phyloP scores from a whole-genome alignment of 139 green algal species.

The Pleodorina starrii region DNA sequence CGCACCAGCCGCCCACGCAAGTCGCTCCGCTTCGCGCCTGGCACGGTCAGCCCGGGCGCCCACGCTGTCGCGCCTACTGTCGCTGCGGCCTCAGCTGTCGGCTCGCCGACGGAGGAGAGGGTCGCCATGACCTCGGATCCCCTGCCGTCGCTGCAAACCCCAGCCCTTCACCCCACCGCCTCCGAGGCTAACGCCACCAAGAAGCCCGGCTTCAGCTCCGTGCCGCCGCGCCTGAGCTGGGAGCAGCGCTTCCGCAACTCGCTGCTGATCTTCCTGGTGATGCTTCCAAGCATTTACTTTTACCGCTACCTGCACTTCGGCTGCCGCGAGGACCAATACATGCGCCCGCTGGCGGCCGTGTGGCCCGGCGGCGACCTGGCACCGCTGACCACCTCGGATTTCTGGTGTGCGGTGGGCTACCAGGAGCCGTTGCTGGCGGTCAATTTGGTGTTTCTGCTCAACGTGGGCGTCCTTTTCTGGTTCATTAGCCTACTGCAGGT shows the following conservation, averaged over 20 bases:
- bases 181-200: no score
- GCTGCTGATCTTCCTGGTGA: conserved; percentile 1
- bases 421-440: conserved; percentile 57
- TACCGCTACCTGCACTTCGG: background rate
- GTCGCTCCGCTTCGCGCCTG: conserved; percentile 36
- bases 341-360: background rate
- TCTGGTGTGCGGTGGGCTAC: conserved; percentile 49
- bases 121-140: background rate
- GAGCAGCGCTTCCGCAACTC: conserved; percentile 22
- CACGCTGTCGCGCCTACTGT: background rate
- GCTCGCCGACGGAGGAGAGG: background rate
- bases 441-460: conserved; percentile 64
- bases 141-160: background rate
- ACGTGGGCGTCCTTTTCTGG: conserved; percentile 71
- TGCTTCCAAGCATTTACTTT: conserved; percentile 26
- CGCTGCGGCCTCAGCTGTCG: background rate
- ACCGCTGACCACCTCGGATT: background rate
- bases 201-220: background rate
- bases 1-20: background rate
- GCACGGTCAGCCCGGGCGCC: conserved; percentile 21
- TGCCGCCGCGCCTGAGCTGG: background rate
- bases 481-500: conserved; percentile 66
- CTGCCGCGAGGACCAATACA: conserved; percentile 9
- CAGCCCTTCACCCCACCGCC: no score
- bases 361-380: background rate